Evolutionary conservation across 2,329 filamentous ascomycete species (phyloP).

Genomic region (Aphanoascus verrucosus): DNA sequence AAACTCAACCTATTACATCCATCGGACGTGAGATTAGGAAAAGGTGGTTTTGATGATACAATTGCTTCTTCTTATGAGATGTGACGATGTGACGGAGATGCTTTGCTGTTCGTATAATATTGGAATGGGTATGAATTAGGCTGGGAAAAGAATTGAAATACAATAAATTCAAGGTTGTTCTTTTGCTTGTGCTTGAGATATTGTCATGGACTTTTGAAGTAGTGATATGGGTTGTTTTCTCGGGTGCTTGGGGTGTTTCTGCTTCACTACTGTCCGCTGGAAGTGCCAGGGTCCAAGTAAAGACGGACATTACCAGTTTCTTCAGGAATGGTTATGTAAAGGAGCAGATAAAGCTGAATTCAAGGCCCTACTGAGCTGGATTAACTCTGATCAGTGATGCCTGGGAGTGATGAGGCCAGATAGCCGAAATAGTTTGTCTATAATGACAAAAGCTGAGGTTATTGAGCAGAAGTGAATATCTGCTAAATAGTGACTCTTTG

Average conservation of each 20-base stretch:
- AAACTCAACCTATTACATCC: conserved; percentile 27
- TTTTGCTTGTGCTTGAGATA: not conserved
- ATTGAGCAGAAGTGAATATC: not conserved
- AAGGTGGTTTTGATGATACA: not conserved
- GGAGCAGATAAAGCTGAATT: not conserved
- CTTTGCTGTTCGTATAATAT: not conserved
- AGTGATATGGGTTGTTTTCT: too few species aligned
- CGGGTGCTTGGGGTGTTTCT: too few species aligned
- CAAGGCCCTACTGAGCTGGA: too few species aligned
- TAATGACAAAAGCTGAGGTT: too few species aligned
- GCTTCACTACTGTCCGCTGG: too few species aligned
- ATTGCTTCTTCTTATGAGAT: not conserved
- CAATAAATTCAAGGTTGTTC: not conserved
- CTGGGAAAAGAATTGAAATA: not conserved
- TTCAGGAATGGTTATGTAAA: too few species aligned
- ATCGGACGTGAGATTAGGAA: too few species aligned
- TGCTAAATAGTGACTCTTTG: not conserved
- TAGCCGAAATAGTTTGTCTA: not conserved
- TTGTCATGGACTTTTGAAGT: not conserved
- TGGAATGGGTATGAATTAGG: not conserved
- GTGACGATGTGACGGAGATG: not conserved
- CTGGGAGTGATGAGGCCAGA: not conserved
- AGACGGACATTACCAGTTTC: too few species aligned
- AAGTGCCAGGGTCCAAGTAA: too few species aligned
- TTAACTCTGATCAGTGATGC: too few species aligned